Evolutionary conservation across 2,329 filamentous ascomycete genomes (phyloP).

Genomic region (Calonectria hongkongensis): DNA sequence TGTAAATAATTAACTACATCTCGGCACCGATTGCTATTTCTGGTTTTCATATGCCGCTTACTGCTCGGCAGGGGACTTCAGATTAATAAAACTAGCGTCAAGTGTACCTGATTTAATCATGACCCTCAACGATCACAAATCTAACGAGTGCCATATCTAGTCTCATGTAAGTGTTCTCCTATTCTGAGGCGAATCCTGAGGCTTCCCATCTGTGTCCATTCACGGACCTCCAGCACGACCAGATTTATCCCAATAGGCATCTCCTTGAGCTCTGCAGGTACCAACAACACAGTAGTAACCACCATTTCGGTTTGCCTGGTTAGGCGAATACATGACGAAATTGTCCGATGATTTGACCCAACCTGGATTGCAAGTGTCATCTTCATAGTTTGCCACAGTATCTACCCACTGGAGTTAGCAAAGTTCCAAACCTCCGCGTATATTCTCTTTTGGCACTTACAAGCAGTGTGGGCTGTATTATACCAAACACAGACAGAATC

Average conservation of each 20-base stretch:
- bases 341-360: not conserved
- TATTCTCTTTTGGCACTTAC: not conserved
- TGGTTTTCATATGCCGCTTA: too few relatives aligned
- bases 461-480: conserved; percentile 33
- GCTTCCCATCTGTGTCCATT: too few relatives aligned
- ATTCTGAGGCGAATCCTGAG: too few relatives aligned
- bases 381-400: conserved; percentile 8
- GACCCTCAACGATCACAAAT: too few relatives aligned
- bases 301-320: conserved; percentile 24
- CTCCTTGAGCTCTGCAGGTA: conserved; percentile 27
- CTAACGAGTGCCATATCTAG: too few relatives aligned
- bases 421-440: not conserved
- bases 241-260: conserved; percentile 32
- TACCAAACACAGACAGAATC: conserved; percentile 34
- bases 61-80: too few relatives aligned
- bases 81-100: too few relatives aligned
- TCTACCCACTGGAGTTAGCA: not conserved
- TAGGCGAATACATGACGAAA: conserved; percentile 29
- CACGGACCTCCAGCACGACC: conserved; percentile 33
- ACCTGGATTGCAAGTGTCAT: conserved; percentile 8
- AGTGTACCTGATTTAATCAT: too few relatives aligned
- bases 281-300: conserved; percentile 36
- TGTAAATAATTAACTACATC: too few relatives aligned
- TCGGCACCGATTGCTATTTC: too few relatives aligned
- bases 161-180: too few relatives aligned